These are phyloP conservation scores for Ogataea polymorpha DNA, from an alignment of 805 yeast genomes.

Conservation along the genomic window DNA sequence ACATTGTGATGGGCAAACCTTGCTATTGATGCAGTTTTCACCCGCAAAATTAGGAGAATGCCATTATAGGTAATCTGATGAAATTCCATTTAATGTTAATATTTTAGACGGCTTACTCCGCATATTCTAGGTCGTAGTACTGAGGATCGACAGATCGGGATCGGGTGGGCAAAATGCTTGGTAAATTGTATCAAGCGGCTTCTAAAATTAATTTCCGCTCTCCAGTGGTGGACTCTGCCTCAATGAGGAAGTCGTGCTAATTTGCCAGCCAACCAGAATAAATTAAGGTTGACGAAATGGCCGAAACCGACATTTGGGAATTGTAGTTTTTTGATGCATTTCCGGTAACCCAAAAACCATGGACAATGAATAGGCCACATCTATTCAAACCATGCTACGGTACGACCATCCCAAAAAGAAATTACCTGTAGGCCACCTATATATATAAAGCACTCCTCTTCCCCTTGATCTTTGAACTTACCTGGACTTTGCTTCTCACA, in stretches of 20 bases:
- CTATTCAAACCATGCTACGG: neutral
- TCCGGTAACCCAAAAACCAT: neutral
- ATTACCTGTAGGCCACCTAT: neutral
- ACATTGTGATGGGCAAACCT: no score
- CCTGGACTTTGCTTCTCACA: neutral
- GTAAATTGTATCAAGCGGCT: neutral
- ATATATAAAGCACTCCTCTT: neutral
- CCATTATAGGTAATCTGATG: constrained; percentile 8
- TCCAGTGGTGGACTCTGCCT: constrained; percentile 2
- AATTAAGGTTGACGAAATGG: neutral
- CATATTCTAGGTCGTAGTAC: neutral
- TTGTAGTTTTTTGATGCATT: constrained; percentile 3
- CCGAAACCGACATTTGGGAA: neutral
- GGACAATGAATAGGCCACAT: constrained; percentile 1
- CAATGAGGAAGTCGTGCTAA: constrained; percentile 1
- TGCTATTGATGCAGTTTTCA: constrained; percentile 4
- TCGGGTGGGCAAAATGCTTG: neutral
- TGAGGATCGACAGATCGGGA: constrained; percentile 1
- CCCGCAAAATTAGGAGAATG: constrained; percentile 10
- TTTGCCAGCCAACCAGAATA: constrained; percentile 1
- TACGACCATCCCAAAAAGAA: constrained; percentile 7
- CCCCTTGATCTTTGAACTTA: neutral
- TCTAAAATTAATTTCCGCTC: constrained; percentile 2
- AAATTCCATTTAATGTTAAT: neutral
- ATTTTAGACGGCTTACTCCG: constrained; percentile 1